These are phyloP conservation scores for Podila minutissima DNA, from an alignment of 192 early-diverging fungal genomes.

Conservation along the genomic window DNA sequence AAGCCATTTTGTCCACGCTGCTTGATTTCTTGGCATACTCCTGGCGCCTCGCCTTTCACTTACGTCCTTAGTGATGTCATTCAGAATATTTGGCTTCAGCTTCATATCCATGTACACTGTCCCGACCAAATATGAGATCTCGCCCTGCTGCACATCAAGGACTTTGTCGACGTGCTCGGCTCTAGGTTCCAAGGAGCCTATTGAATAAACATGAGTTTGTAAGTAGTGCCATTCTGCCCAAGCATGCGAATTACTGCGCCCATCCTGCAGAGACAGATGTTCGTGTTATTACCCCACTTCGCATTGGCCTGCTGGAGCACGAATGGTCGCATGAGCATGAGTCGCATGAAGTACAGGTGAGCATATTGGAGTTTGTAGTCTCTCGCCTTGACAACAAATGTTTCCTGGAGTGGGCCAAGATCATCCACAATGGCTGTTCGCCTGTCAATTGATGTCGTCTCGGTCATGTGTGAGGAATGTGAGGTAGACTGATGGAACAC, in stretches of 20 bases:
- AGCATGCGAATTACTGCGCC: background rate
- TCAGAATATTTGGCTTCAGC: slow-evolving; percentile 90
- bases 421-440: slow-evolving; percentile 28
- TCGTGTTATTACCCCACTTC: slow-evolving; percentile 58
- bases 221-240: background rate
- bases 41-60: slow-evolving; percentile 1
- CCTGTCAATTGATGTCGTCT: slow-evolving; percentile 15
- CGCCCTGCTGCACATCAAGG: slow-evolving; percentile 74
- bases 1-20: background rate
- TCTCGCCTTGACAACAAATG: slow-evolving; percentile 68
- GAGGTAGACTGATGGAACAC: background rate
- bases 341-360: slow-evolving; percentile 83
- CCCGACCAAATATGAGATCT: slow-evolving; percentile 80
- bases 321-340: slow-evolving; percentile 69
- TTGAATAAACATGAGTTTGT: background rate
- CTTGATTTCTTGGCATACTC: background rate
- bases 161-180: slow-evolving; percentile 66
- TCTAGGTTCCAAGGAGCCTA: slow-evolving; percentile 32
- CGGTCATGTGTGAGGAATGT: slow-evolving; percentile 14
- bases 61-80: slow-evolving; percentile 87
- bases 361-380: slow-evolving; percentile 88
- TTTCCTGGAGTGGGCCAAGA: slow-evolving; percentile 34
- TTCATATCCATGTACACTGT: slow-evolving; percentile 91
- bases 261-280: background rate
- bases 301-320: slow-evolving; percentile 64